Conservation (phyloP, 1,139 yeast species). For the Candida dubliniensis region DNA sequence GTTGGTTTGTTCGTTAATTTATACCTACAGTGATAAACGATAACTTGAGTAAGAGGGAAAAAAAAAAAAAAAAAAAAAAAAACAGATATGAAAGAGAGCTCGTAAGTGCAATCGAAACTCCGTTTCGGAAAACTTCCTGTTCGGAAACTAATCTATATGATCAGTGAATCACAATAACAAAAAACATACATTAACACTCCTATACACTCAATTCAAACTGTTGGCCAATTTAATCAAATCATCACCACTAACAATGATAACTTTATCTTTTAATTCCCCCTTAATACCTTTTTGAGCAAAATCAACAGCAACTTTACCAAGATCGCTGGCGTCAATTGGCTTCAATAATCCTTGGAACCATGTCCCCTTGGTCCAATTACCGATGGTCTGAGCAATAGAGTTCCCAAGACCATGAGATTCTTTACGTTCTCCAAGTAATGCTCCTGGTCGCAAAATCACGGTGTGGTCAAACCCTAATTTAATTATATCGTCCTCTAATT, state of each 20-base stretch:
- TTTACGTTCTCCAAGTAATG: conserved; percentile 61
- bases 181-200: no score
- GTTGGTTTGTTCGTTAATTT: no score
- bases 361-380: conserved; percentile 33
- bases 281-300: conserved; percentile 21
- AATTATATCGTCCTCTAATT: conserved; percentile 58
- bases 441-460: conserved; percentile 71
- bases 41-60: no score
- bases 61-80: no score
- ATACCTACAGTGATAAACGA: no score
- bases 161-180: no score
- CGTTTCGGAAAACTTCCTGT: no score
- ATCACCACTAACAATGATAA: conserved; percentile 12
- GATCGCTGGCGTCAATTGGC: conserved; percentile 50
- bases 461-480: conserved; percentile 64
- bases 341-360: conserved; percentile 29
- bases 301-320: conserved; percentile 45
- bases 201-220: background rate
- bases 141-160: no score
- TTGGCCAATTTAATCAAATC: conserved; percentile 12
- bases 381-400: conserved; percentile 27
- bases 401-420: conserved; percentile 37
- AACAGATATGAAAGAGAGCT: no score
- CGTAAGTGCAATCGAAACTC: no score
- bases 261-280: conserved; percentile 15